phyloP scores from a whole-genome alignment of 768 basidiomycete genomes.

The Mycena alexandri region DNA sequence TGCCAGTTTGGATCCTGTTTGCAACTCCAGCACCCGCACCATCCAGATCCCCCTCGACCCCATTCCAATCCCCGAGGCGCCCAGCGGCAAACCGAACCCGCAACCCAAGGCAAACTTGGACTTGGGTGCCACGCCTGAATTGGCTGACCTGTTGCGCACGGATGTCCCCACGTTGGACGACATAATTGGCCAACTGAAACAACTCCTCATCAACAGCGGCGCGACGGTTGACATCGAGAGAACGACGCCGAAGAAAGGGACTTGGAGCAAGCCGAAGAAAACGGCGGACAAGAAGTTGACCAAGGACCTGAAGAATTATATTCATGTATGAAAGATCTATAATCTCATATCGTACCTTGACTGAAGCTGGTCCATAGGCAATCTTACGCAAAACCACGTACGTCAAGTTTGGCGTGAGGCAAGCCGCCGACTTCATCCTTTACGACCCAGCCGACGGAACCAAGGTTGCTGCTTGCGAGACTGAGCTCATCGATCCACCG shows the following conservation, averaged over 20 bases:
- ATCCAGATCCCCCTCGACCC: slow-evolving; percentile 32
- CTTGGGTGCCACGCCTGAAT: background rate
- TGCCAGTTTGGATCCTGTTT: slow-evolving; percentile 24
- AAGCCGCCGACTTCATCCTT: slow-evolving; percentile 26
- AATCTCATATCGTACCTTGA: slow-evolving; percentile 2
- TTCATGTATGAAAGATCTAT: slow-evolving; percentile 9
- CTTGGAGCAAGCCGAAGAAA: too few species aligned
- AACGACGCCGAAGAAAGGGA: slow-evolving; percentile 18
- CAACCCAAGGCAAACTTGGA: slow-evolving; percentile 2
- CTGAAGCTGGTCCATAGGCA: slow-evolving; percentile 20
- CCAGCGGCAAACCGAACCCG: slow-evolving; percentile 16
- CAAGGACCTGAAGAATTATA: slow-evolving; percentile 16
- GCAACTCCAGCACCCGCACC: slow-evolving; percentile 22
- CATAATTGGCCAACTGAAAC: slow-evolving; percentile 19
- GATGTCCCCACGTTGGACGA: slow-evolving; percentile 20
- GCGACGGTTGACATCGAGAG: slow-evolving; percentile 19
- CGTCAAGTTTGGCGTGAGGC: slow-evolving; percentile 19
- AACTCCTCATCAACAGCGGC: slow-evolving; percentile 19
- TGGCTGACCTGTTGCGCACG: slow-evolving; percentile 27
- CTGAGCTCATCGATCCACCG: slow-evolving; percentile 7
- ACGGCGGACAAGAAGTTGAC: background rate
- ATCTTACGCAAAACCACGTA: slow-evolving; percentile 23
- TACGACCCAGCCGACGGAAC: slow-evolving; percentile 21
- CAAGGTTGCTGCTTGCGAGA: slow-evolving; percentile 21
- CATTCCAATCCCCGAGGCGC: slow-evolving; percentile 3